Evolutionary conservation across 768 basidiomycete genomes (phyloP), one percentile per base, ranked within the genome.

Genomic region (Cystofilobasidium bisporidii): DNA sequence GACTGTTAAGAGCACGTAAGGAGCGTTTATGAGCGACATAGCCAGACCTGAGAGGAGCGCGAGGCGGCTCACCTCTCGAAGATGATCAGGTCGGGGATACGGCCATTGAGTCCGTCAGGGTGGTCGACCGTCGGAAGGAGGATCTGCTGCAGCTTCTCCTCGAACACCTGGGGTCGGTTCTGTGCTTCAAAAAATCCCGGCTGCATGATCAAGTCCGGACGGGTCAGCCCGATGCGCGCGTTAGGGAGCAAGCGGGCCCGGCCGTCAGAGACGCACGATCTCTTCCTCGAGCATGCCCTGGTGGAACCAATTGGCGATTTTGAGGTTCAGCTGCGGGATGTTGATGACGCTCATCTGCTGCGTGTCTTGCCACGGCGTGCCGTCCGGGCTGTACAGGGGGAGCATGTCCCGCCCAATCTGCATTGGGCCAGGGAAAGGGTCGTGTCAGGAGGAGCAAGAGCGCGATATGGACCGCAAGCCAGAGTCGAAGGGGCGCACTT

Each of bases 31-130:
- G 14, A 56, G 53, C 53, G 26, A 57, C n/a, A n/a, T n/a, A n/a
- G n/a, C n/a, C 36, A 57, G 57, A 58, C 8, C 17, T 24, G 41
- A 33, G 15, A 20, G 22, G 15, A 24, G 14, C 15, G 43, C 22
- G 30, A 41, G 9, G 33, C 36, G 57, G 32, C 57, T 55, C 20
- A 68, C 67, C 60, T 62, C 41, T 68, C 67, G 20, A 68, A 68
- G 30, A 68, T 63, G 41, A 68, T 68, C 1, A 68, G 53, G 36
- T 68, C 67, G 3, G 67, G 67, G 4, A 12, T 30, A 9, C 67
- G 67, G 1, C 67, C 67, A 17, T 63, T 26, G n/a, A 68, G 41
- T 2, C 67, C 67, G 2, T 18, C 24, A 1, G 61, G 43, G 24
- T 68, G 15, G 55, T 56, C 18, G 1, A 58, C 8, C 3, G 67